Evolutionary conservation across 2,329 filamentous ascomycete species (phyloP), one percentile per base, ranked within the genome.

Genomic region (Mycosphaerella sp.): DNA sequence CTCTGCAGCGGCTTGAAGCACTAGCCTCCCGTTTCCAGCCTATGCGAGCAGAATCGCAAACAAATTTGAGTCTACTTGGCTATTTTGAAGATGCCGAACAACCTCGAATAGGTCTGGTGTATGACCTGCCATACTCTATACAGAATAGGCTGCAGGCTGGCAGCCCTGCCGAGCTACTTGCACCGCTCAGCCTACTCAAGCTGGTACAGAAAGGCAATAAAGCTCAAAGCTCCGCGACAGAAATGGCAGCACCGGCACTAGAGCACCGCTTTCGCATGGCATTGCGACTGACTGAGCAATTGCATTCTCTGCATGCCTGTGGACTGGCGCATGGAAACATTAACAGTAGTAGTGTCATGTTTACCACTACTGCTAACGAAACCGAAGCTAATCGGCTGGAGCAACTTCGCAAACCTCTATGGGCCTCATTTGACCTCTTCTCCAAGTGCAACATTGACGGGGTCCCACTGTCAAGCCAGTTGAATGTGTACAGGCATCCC

Each of bases 241-340:
- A 73, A 16, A 57, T 60, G 9, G 56, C 70, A 8, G 63, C 85
- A 61, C 85, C 85, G 0, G 79, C 79, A 32, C 73, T 90, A 0
- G 87, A 91, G 68, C 82, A 84, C 52, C 87, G 87, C 61, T 90
- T 89, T 62, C 79, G 83, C 12, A 74, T 91, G 44, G 86, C 86
- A 3, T 77, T 85, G 47, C 87, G 87, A 57, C 73, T 90, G 2
- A 80, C 80, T 28, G 84, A 83, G 57, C 86, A 85, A 3, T 76
- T 90, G 30, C 87, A 86, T 62, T 83, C 86, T 57, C 74, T 90
- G 66, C 86, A 90, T 63, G 77, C 79, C 2, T 76, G 84, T 36
- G 80, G 81, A 12, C 79, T 89, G 46, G 79, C 77, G 6, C 87
- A 90, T 66, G 84, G 86, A 4, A 84, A 86, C 59, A 76, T 91